Conservation (phyloP, 225 moss, liverwort and hornwort species). For the Anthoceros angustus region DNA sequence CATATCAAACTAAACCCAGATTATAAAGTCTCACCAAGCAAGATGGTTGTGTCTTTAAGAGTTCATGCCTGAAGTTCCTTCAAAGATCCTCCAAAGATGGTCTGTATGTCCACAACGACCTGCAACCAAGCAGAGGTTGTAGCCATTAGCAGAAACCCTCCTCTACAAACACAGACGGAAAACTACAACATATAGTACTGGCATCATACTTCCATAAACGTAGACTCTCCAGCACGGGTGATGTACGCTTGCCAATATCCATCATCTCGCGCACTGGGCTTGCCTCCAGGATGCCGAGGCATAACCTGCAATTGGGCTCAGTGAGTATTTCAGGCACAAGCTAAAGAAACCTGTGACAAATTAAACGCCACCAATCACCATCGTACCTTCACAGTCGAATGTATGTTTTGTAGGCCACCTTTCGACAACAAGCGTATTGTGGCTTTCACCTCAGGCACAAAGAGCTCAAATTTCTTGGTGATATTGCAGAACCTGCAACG, state of each 20-base stretch:
- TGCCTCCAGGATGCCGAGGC: conserved; percentile 27
- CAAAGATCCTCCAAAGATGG: conserved; percentile 23
- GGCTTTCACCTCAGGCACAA: conserved; percentile 73
- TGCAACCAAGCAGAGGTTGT: conserved; percentile 7
- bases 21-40: conserved; percentile 19
- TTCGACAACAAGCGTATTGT: conserved; percentile 50
- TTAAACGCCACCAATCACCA: neutral
- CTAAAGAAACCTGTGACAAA: neutral
- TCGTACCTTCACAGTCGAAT: conserved; percentile 35
- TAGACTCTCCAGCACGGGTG: conserved; percentile 72
- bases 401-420: conserved; percentile 29
- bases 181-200: neutral
- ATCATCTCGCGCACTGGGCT: conserved; percentile 38
- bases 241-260: conserved; percentile 93
- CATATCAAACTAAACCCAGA: neutral
- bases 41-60: conserved; percentile 19
- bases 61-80: conserved; percentile 52
- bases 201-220: conserved; percentile 54
- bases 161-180: neutral
- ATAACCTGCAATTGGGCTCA: conserved; percentile 16
- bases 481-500: conserved; percentile 70
- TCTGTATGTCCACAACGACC: conserved; percentile 41
- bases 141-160: neutral
- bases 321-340: neutral
- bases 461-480: conserved; percentile 57